Evolutionary conservation across 2,329 filamentous ascomycete species (phyloP), one percentile per base, ranked within the genome.

Genomic region (Diaporthe humulicola): DNA sequence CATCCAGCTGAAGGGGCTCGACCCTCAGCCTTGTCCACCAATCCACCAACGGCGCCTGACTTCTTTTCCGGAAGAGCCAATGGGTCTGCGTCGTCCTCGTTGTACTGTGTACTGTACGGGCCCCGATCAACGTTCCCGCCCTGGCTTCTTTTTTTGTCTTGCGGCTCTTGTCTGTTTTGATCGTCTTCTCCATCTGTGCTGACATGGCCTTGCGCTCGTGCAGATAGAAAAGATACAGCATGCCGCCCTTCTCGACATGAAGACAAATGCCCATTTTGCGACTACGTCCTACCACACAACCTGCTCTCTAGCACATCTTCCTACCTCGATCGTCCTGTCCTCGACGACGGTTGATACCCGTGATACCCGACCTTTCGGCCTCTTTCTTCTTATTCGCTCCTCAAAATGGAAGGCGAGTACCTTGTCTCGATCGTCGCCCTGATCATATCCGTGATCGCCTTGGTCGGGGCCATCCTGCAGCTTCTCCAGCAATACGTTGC

Each of bases 401-500:
- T 36, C 50, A 60, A 61, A 12, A 74, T 76, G 74, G 54, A 64
- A 38, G 15, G 85, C 74, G 81, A 85, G 28, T 64, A 64, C 40
- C 77, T 81, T 15, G 81, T 88, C 57, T 86, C 86, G 75, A 76
- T 83, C 30, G 85, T 85, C 30, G 87, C 87, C 56, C 82, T 89
- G 40, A 79, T 87, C 45, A 81, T 89, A 52, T 88, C 87, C 8
- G 78, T 88, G 10, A 81, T 89, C 9, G 87, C 87, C 22, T 79
- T 89, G 4, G 66, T 83, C 12, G 86, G 86, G 0, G 86, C 87
- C 0, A 78, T 85, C 15, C 82, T 88, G 76, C 87, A 89, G 77
- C 86, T 88, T 14, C 78, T 87, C 40, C 87, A 89, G 76, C 87
- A 89, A 75, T 89, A 88, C 80, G 84, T 84, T 30, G 84, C 87